Conservation (phyloP, 2,329 filamentous ascomycete species). For the Fusarium oxysporum region DNA sequence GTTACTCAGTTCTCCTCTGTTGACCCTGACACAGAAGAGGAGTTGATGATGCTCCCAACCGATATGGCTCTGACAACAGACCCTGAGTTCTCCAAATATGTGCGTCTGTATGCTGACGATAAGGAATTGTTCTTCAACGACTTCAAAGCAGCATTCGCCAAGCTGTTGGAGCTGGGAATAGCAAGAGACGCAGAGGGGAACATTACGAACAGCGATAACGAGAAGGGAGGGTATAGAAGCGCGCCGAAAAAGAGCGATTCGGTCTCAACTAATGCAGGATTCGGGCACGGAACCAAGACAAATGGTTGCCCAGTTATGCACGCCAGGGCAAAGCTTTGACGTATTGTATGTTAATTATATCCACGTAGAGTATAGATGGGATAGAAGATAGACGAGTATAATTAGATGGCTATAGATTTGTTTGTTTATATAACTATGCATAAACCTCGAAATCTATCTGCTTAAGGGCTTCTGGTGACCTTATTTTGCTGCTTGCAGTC, state of each 20-base stretch:
- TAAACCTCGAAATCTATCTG: no score
- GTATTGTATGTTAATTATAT: not conserved
- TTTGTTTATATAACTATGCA: not conserved
- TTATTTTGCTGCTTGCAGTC: not conserved
- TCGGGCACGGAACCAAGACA: not conserved
- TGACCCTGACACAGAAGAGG: slow-evolving; percentile 5
- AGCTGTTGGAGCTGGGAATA: slow-evolving; percentile 8
- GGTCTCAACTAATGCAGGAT: not conserved
- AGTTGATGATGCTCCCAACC: slow-evolving; percentile 17
- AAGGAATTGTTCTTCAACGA: slow-evolving; percentile 7
- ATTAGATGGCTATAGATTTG: not conserved
- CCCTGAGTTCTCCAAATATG: slow-evolving; percentile 4
- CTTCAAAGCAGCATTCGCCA: not conserved
- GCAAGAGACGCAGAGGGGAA: not conserved
- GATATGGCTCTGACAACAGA: slow-evolving; percentile 9
- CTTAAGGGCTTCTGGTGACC: not conserved
- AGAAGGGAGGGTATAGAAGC: slow-evolving; percentile 3
- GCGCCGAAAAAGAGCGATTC: slow-evolving; percentile 11
- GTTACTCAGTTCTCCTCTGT: not conserved
- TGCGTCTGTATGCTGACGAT: not conserved
- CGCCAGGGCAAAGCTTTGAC: not conserved
- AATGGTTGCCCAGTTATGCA: slow-evolving; percentile 5
- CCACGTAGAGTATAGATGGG: not conserved
- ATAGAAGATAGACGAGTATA: not conserved
- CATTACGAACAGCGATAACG: not conserved